Evolutionary conservation across 345 rosid species (phyloP), one percentile per base, ranked within the genome.

Genomic region (Brassica incana): DNA sequence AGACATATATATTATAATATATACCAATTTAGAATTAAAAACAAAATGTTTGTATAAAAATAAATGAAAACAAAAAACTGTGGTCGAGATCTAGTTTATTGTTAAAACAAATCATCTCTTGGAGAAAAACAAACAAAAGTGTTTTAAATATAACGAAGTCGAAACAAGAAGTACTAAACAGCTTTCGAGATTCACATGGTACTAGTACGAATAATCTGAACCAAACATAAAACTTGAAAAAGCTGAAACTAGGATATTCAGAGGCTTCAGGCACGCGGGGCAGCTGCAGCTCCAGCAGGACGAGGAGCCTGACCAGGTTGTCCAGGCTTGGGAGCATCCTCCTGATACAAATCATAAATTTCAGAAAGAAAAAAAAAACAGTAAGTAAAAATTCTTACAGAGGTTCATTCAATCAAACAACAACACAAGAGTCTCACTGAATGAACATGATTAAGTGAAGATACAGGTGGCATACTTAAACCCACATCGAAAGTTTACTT

Each of bases 301-400:
- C 81, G 85, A 58, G 81, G 78, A 3, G 83, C 81, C 25, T 79
- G 83, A 15, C 81, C 83, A 1, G 83, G 83, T 52, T 76, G 83
- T 3, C 78, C 85, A 62, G 83, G 75, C 73, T 83, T 83, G 2
- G 81, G 81, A 32, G 62, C 12, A 61, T 83, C 85, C 56, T 83
- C 85, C 83, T 80, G 58, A 8, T 35, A 0, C 11, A 10, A 0
- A 64, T 30, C 75, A 36, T 11, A 25, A 50, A 56, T 10, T n/a
- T 18, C 1, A 23, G 0, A n/a, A 38, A 30, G 8, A 35, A 35
- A 35, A 69, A 33, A 30, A n/a, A 23, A 23, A 23, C 69, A 77
- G 11, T 48, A 8, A 77, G 68, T 20, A 2, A 9, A 68, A 12
- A 16, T 2, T 16, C 25, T 54, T 52, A n/a, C 6, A 60, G 9